Percentiles rank a stretch among this genome's conserved stretches.
phyloP scores from a whole-genome alignment of 305 asterid genomes.

The Fraxinus latifolia region DNA sequence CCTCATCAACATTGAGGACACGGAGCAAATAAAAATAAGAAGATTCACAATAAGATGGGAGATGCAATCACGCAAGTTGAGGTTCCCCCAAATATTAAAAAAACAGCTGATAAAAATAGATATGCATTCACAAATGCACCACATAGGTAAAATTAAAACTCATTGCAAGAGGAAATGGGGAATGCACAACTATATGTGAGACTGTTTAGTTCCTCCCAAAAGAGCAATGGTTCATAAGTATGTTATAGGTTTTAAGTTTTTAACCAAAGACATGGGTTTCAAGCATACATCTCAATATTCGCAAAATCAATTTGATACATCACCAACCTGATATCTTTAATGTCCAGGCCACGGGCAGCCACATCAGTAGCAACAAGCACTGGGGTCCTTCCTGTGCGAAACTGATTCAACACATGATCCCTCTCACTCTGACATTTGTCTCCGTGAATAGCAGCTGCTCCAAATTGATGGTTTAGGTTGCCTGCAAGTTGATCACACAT shows the following conservation, averaged over 20 bases:
- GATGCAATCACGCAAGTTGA: neutral
- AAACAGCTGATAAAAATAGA: neutral
- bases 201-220: neutral
- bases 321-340: slow-evolving; percentile 88
- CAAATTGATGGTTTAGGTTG: slow-evolving; percentile 63
- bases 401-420: slow-evolving; percentile 85
- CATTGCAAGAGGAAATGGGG: neutral
- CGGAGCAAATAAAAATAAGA: neutral
- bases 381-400: slow-evolving; percentile 80
- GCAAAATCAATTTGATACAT: neutral
- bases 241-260: neutral
- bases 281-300: neutral
- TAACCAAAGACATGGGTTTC: neutral
- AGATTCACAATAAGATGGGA: neutral
- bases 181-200: neutral
- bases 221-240: neutral
- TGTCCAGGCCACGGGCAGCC: slow-evolving; percentile 95
- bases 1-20: neutral
- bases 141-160: neutral
- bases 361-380: slow-evolving; percentile 98
- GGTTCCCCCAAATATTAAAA: neutral
- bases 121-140: neutral
- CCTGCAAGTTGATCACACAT: slow-evolving; percentile 90
- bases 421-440: slow-evolving; percentile 97
- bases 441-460: slow-evolving; percentile 97